These are phyloP conservation scores for Gnomoniopsis sp. DNA, from an alignment of 2,329 filamentous ascomycete genomes.

Conservation along the genomic window DNA sequence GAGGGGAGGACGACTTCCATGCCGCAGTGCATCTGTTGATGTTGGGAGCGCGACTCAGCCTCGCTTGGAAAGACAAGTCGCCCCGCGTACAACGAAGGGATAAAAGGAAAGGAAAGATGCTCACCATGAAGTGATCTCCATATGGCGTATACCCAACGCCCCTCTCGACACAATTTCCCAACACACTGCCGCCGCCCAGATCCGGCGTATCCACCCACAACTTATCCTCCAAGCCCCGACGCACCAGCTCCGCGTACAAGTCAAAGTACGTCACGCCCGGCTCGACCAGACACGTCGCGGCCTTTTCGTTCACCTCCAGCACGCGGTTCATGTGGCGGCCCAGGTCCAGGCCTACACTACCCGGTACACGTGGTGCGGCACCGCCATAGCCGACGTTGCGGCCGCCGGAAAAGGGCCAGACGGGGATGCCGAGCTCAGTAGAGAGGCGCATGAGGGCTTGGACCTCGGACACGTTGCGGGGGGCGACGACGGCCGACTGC, in stretches of 20 bases:
- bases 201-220: constrained; percentile 42
- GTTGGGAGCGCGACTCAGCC: background rate
- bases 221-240: constrained; percentile 33
- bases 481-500: background rate
- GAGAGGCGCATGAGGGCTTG: constrained; percentile 42
- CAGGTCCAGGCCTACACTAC: constrained; percentile 47
- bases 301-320: constrained; percentile 47
- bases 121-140: constrained; percentile 36
- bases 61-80: background rate
- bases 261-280: constrained; percentile 53
- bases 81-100: too few species aligned
- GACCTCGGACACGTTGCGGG: constrained; percentile 37
- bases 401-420: constrained; percentile 47
- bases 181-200: constrained; percentile 39
- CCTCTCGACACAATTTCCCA: constrained; percentile 43
- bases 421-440: constrained; percentile 41
- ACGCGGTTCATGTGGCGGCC: constrained; percentile 51
- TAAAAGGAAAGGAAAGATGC: constrained; percentile 24
- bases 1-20: constrained; percentile 43
- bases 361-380: constrained; percentile 47
- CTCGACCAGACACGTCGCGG: constrained; percentile 48
- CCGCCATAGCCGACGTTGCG: constrained; percentile 53
- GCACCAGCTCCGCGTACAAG: constrained; percentile 45
- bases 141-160: constrained; percentile 44
- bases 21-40: constrained; percentile 32